Evolutionary conservation across 495 filamentous ascomycete genomes (phyloP).

Genomic region (Bathelium albidoporum): DNA sequence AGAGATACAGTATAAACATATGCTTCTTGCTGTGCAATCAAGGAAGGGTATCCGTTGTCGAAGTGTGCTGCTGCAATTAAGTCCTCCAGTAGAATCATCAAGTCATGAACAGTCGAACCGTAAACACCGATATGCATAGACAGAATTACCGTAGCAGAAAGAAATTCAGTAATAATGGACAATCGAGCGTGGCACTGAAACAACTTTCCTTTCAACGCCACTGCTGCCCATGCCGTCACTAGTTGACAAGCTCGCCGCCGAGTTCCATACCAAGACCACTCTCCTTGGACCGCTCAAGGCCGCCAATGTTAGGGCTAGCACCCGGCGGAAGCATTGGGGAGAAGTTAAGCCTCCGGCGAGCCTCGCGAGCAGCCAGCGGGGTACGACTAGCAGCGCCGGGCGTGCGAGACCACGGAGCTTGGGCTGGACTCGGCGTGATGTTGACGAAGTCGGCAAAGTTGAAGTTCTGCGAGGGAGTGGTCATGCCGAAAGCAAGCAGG

Average conservation of each 20-base stretch:
- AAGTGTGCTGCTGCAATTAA: not conserved
- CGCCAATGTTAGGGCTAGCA: conserved; percentile 27
- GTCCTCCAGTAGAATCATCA: not conserved
- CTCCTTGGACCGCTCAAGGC: conserved; percentile 22
- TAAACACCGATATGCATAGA: not conserved
- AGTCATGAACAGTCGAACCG: not conserved
- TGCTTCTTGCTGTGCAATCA: not conserved
- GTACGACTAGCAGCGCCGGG: conserved; percentile 42
- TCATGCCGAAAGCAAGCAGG: conserved; percentile 45
- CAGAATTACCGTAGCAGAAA: too few relatives aligned
- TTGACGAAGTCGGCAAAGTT: conserved; percentile 97
- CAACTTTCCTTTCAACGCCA: too few relatives aligned
- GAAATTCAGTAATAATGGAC: too few relatives aligned
- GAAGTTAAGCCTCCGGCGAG: conserved; percentile 55
- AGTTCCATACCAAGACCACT: conserved; percentile 42
- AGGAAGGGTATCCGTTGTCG: not conserved
- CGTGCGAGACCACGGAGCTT: conserved; percentile 57
- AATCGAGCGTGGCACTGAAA: too few relatives aligned
- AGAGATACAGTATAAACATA: not conserved
- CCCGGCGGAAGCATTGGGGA: conserved; percentile 48
- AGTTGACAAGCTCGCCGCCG: conserved; percentile 42
- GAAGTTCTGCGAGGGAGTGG: conserved; percentile 59
- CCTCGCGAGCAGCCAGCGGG: conserved; percentile 44
- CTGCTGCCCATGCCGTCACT: not conserved
- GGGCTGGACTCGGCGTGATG: conserved; percentile 88